A percentile compares a stretch with the other conserved stretches of the same genome.
Evolutionary conservation across 495 filamentous ascomycete genomes (phyloP).

Genomic region (Chaetomidium leptoderma): DNA sequence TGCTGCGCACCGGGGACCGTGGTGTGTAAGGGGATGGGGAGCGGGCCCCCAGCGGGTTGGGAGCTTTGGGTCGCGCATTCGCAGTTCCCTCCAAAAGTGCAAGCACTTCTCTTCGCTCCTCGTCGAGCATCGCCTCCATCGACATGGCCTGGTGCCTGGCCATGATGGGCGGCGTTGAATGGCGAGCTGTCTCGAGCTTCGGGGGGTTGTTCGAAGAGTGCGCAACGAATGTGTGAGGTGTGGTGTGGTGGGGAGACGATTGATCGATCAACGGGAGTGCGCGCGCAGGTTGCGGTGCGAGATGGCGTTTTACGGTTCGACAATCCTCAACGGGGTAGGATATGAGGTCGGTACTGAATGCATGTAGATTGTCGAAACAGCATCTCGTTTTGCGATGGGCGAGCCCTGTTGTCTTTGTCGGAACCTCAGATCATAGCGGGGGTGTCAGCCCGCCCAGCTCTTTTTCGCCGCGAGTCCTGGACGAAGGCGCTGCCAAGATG

Average conservation of each 20-base stretch:
- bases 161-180: slow-evolving; percentile 28
- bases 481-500: slow-evolving; percentile 11
- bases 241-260: not conserved
- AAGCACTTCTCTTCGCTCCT: slow-evolving; percentile 68
- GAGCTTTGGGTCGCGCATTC: slow-evolving; percentile 35
- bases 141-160: slow-evolving; percentile 47
- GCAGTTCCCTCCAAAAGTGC: slow-evolving; percentile 52
- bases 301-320: not conserved
- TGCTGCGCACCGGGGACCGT: slow-evolving; percentile 53
- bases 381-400: slow-evolving; percentile 21
- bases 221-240: not conserved
- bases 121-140: slow-evolving; percentile 65
- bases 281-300: not conserved
- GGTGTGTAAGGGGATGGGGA: slow-evolving; percentile 50
- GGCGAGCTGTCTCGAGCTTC: too few species aligned
- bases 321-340: slow-evolving; percentile 20
- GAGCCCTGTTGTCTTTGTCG: not conserved
- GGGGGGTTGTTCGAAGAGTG: too few species aligned
- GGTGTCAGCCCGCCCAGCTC: slow-evolving; percentile 6
- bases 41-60: slow-evolving; percentile 34
- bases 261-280: not conserved
- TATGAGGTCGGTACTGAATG: slow-evolving; percentile 19
- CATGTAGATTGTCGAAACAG: slow-evolving; percentile 22
- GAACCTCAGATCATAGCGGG: slow-evolving; percentile 14
- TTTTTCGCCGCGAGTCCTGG: slow-evolving; percentile 9